These are phyloP conservation scores for Penicillium pancosmium DNA, from an alignment of 495 filamentous ascomycete species.

Conservation along the genomic window DNA sequence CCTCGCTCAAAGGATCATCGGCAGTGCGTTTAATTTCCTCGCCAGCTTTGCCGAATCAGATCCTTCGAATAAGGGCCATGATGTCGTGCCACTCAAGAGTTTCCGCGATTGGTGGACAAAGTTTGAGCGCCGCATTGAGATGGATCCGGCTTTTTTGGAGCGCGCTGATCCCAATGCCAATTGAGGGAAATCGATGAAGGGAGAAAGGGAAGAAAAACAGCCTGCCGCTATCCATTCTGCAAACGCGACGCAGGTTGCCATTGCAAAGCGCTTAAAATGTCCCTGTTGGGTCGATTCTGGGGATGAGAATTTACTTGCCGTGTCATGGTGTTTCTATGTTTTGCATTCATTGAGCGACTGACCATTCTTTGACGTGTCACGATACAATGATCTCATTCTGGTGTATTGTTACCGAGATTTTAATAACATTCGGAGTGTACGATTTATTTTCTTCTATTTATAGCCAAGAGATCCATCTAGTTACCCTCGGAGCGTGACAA, in stretches of 20 bases:
- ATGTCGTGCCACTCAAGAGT: constrained; percentile 84
- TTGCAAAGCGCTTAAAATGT: too few relatives aligned
- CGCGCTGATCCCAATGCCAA: constrained; percentile 59
- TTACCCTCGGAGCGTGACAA: too few relatives aligned
- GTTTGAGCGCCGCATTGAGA: constrained; percentile 86
- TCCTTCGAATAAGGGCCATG: constrained; percentile 56
- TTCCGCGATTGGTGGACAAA: constrained; percentile 98
- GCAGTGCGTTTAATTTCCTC: constrained; percentile 96
- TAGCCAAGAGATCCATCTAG: not conserved
- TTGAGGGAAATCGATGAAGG: constrained; percentile 7
- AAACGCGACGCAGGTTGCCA: too few relatives aligned
- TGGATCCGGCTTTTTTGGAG: constrained; percentile 89
- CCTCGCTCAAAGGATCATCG: constrained; percentile 89
- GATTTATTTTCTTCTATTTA: not conserved
- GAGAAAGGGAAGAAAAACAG: too few relatives aligned
- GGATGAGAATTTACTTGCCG: not conserved
- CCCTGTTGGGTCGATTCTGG: too few relatives aligned
- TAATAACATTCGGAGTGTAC: constrained; percentile 3
- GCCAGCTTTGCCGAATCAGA: constrained; percentile 74
- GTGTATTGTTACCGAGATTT: not conserved
- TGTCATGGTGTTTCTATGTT: not conserved
- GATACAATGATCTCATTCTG: not conserved
- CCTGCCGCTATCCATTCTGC: too few relatives aligned
- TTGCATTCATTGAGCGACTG: constrained; percentile 13
- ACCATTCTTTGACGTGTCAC: constrained; percentile 1